A percentile compares a stretch with the other conserved stretches of the same genome.
Evolutionary conservation across 306 rosid species (phyloP).

Genomic region (Abrus pulchellus): DNA sequence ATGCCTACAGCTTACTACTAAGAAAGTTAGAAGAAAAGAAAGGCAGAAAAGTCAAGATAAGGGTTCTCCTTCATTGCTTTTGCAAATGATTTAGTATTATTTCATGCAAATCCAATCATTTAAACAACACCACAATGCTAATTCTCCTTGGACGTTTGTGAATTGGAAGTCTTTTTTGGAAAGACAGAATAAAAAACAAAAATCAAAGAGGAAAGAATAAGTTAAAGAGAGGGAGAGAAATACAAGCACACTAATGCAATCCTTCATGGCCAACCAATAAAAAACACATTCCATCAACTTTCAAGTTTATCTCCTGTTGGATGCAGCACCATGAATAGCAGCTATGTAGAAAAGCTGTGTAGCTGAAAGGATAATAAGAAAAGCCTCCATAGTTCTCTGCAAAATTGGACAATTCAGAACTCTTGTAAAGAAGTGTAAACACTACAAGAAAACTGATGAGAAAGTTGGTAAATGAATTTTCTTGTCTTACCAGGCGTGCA

Average conservation of each 20-base stretch:
- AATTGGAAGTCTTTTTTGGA: conserved; percentile 4
- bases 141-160: conserved; percentile 24
- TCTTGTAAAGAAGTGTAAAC: neutral
- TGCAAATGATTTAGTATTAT: conserved; percentile 4
- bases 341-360: conserved; percentile 82
- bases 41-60: neutral
- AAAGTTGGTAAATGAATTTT: conserved; percentile 17
- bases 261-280: conserved; percentile 26
- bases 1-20: neutral
- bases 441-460: conserved; percentile 3
- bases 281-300: neutral
- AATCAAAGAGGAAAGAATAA: neutral
- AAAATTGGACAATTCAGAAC: conserved; percentile 42
- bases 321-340: conserved; percentile 64
- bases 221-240: neutral
- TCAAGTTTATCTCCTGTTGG: conserved; percentile 44
- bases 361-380: conserved; percentile 86
- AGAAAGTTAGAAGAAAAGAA: conserved; percentile 17
- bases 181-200: conserved; percentile 2
- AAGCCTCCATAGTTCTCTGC: conserved; percentile 94
- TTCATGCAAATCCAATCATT: conserved; percentile 53
- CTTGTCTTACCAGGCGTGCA: conserved; percentile 72
- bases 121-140: conserved; percentile 50
- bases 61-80: conserved; percentile 20
- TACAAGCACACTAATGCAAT: conserved; percentile 29